Evolutionary conservation across 2,329 filamentous ascomycete genomes (phyloP), one percentile per base, ranked within the genome.

Genomic region (Cryoendolithus antarcticus): DNA sequence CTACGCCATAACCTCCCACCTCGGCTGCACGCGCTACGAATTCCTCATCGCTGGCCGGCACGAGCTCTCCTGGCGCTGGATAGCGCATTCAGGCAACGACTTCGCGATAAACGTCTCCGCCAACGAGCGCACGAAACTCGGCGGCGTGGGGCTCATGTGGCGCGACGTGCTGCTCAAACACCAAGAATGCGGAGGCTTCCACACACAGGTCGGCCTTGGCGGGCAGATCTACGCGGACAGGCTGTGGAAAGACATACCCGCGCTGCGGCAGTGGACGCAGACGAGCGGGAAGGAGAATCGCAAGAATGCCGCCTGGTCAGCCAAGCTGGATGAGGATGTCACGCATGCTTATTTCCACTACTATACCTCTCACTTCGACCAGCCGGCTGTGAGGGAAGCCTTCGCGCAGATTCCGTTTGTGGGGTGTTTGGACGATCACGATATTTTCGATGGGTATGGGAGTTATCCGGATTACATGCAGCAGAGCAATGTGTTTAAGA

Each of bases 391-490:
- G 48, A 72, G 91, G 44, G 91, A 98, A 62, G 88, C 89, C 0
- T 98, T 94, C 66, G 91, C 91, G 13, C 91, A 98, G 64, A 95
- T 98, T 45, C 91, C 91, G 31, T 88, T 95, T 56, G 69, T 98
- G 38, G 71, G 93, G 52, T 86, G 93, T 57, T 78, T 98, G 38
- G 88, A 98, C 55, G 91, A 96, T 54, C 91, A 96, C 60, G 91
- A 98, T 51, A 95, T 98, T 42, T 98, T 98, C 51, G 91, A 98
- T 56, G 91, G 91, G 19, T 98, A 91, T 52, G 91, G 91, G 24
- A 94, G 86, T 1, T 98, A 96, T 54, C 91, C 91, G 0, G 86
- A 94, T 46, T 93, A 96, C 58, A 96, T 98, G 89, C 91, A 98
- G 57, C 84, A 84, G 49, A 95, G 86, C 11, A 82, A 93, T 48